Percentiles rank a stretch among this genome's conserved stretches.
Evolutionary conservation across 2,329 filamentous ascomycete genomes (phyloP).

Genomic region (Paramyrothecium roridum): DNA sequence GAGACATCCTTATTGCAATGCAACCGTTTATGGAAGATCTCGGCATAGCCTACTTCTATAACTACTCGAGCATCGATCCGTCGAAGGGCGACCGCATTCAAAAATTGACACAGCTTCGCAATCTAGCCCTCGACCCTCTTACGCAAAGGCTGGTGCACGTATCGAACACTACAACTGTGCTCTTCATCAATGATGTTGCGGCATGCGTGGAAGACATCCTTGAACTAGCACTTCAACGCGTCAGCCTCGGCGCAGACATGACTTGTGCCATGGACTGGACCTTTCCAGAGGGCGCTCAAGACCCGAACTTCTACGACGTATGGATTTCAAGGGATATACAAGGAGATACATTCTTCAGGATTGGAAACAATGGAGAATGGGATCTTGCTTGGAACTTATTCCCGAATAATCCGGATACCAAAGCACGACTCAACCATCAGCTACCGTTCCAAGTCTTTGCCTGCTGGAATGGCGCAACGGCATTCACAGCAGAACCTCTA

Average conservation of each 20-base stretch:
- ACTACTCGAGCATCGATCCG: conserved; percentile 40
- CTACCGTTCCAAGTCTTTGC: conserved; percentile 58
- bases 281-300: conserved; percentile 31
- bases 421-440: conserved; percentile 24
- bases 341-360: conserved; percentile 54
- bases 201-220: conserved; percentile 53
- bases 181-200: conserved; percentile 55
- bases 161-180: conserved; percentile 35
- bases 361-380: conserved; percentile 48
- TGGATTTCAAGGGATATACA: conserved; percentile 51
- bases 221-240: conserved; percentile 49
- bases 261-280: conserved; percentile 59
- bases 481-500: conserved; percentile 45
- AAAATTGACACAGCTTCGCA: conserved; percentile 47
- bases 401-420: conserved; percentile 40
- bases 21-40: conserved; percentile 31
- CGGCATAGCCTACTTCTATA: conserved; percentile 38
- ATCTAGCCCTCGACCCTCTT: conserved; percentile 48
- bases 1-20: conserved; percentile 43
- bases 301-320: conserved; percentile 54
- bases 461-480: conserved; percentile 58
- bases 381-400: conserved; percentile 48
- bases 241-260: conserved; percentile 46
- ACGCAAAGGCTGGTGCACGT: conserved; percentile 19
- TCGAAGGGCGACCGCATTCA: conserved; percentile 38